Evolutionary conservation across 78 protist species (phyloP).

Genomic region (Chrysochromulina tobinii): DNA sequence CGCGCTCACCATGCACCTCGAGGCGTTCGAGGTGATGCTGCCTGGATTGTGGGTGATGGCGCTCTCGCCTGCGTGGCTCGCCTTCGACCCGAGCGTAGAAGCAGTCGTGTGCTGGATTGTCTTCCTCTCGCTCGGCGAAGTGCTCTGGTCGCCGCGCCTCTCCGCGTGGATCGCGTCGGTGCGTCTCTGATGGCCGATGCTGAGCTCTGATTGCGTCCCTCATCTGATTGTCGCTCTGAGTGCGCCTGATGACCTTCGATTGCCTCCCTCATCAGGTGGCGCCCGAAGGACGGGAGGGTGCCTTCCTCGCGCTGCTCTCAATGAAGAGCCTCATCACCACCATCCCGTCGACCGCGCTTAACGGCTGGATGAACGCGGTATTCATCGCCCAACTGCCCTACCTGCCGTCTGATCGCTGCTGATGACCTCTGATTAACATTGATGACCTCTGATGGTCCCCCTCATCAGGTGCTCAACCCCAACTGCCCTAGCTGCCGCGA

Average conservation of each 20-base stretch:
- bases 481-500: background rate
- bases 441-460: no score
- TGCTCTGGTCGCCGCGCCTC: conserved; percentile 17
- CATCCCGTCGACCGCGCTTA: background rate
- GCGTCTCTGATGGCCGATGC: no score
- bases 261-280: background rate
- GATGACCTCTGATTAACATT: no score
- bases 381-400: background rate
- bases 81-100: background rate
- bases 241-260: background rate
- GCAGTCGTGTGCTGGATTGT: background rate
- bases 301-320: background rate
- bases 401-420: no score
- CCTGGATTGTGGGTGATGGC: background rate
- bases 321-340: background rate
- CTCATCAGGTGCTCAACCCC: background rate
- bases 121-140: conserved; percentile 6
- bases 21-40: background rate
- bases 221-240: background rate
- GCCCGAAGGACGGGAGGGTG: conserved; percentile 8
- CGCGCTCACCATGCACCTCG: background rate
- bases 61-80: background rate
- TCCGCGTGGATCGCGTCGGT: background rate
- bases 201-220: no score
- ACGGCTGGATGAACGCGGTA: background rate